Conservation (phyloP, 2,329 filamentous ascomycete genomes). For the Aureobasidium musti region DNA sequence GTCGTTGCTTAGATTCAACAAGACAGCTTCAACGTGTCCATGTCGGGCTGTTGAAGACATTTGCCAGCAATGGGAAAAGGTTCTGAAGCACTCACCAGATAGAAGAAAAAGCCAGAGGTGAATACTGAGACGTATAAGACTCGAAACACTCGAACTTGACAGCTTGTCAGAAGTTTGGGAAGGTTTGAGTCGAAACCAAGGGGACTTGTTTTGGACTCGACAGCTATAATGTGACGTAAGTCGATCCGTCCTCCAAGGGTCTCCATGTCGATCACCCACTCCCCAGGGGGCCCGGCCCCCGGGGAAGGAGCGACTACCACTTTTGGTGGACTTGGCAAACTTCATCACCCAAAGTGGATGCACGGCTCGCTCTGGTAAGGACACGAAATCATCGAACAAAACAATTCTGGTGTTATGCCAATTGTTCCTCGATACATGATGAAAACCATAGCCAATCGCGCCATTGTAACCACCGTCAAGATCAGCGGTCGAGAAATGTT, state of each 20-base stretch:
- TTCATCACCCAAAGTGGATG: too few species aligned
- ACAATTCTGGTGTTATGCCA: not conserved
- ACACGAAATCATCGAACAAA: not conserved
- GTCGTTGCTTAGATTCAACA: not conserved
- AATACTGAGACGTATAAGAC: not conserved
- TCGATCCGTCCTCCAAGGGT: not conserved
- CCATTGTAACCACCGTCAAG: not conserved
- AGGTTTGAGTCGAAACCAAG: not conserved
- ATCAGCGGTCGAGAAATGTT: not conserved
- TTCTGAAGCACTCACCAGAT: not conserved
- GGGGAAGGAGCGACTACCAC: not conserved
- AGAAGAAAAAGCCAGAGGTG: not conserved
- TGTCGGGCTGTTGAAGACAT: not conserved
- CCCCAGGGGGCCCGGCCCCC: slow-evolving; percentile 9
- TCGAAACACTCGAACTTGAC: not conserved
- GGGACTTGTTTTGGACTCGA: slow-evolving; percentile 25
- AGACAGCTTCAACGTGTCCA: slow-evolving; percentile 1
- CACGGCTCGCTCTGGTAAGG: too few species aligned
- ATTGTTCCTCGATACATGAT: not conserved
- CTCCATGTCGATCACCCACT: not conserved
- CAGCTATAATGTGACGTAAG: not conserved
- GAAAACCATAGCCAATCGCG: not conserved
- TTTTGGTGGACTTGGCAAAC: too few species aligned
- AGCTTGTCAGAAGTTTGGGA: not conserved
- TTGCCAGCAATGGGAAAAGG: not conserved